phyloP scores from a whole-genome alignment of 306 rosid genomes.

The Quercus cerris region DNA sequence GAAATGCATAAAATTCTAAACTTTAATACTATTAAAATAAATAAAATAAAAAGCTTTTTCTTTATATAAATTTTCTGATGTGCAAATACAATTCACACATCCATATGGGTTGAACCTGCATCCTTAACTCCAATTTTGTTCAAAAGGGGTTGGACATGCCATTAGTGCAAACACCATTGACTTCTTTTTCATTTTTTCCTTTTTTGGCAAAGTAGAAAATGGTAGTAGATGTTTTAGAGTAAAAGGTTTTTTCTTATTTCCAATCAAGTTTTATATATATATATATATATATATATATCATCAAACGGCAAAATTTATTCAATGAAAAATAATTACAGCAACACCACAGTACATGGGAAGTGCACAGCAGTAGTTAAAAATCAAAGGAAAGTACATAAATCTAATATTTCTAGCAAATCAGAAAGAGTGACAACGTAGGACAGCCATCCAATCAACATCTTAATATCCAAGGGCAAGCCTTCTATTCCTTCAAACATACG shows the following conservation, averaged over 20 bases:
- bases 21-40: background rate
- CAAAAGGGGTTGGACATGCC: background rate
- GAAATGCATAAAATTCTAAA: background rate
- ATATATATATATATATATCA: too few species aligned
- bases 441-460: too few species aligned
- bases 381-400: too few species aligned
- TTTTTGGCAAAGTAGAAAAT: background rate
- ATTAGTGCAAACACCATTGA: background rate
- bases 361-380: too few species aligned
- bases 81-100: background rate
- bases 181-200: background rate
- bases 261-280: background rate
- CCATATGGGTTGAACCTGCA: background rate
- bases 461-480: too few species aligned
- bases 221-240: background rate
- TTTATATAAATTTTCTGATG: background rate
- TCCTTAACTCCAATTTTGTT: background rate
- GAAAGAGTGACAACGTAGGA: too few species aligned
- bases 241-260: background rate
- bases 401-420: too few species aligned
- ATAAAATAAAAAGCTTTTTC: background rate
- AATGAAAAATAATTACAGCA: too few species aligned
- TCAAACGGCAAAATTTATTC: too few species aligned
- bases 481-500: too few species aligned
- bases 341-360: too few species aligned